These are phyloP conservation scores for Cryomyces antarcticus DNA, from an alignment of 495 filamentous ascomycete species.

Conservation along the genomic window DNA sequence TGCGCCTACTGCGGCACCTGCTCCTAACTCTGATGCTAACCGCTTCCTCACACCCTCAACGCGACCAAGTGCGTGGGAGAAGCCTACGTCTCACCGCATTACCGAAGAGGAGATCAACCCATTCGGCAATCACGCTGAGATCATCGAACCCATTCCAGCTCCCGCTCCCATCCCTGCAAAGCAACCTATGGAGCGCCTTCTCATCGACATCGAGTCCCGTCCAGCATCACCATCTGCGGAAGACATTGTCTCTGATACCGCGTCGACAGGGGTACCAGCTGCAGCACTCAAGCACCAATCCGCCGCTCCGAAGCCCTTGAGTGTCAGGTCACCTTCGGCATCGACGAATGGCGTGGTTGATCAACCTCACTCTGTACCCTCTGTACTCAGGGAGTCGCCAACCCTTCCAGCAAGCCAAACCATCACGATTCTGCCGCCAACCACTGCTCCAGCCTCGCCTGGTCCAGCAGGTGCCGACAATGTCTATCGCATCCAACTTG, in stretches of 20 bases:
- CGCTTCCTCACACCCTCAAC: conserved; percentile 9
- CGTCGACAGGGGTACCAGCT: no score
- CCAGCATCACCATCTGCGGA: not conserved
- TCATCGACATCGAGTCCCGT: not conserved
- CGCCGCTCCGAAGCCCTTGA: no score
- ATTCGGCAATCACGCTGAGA: conserved; percentile 29
- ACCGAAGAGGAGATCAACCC: conserved; percentile 23
- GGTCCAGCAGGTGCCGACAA: conserved; percentile 24
- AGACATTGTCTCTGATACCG: no score
- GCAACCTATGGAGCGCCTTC: conserved; percentile 3
- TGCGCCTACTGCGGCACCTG: conserved; percentile 7
- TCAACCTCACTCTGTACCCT: no score
- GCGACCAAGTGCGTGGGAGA: conserved; percentile 24
- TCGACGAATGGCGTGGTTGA: no score
- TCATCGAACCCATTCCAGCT: conserved; percentile 13
- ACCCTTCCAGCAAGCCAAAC: not conserved
- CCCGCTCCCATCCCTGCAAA: conserved; percentile 5
- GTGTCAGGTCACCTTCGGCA: no score
- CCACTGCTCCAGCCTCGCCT: conserved; percentile 35
- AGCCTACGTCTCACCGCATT: conserved; percentile 25
- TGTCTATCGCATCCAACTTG: conserved; percentile 75
- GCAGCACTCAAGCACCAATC: no score
- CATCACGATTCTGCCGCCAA: conserved; percentile 22
- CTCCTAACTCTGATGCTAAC: conserved; percentile 1
- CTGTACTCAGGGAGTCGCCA: no score